Conservation (phyloP, 1,139 yeast genomes). For the Hemisphaericaspora subhashii region DNA sequence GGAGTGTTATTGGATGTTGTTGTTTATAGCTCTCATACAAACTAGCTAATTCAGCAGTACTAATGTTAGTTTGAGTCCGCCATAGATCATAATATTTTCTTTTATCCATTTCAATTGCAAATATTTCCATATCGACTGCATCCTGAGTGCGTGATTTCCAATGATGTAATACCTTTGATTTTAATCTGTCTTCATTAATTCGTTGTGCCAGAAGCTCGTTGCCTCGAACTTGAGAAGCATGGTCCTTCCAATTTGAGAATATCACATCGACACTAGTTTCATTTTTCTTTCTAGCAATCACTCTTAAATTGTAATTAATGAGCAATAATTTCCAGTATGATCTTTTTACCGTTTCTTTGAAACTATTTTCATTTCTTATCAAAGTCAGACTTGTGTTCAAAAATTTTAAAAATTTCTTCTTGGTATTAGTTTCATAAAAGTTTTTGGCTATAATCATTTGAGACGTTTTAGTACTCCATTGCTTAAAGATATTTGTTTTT, state of each 20-base stretch:
- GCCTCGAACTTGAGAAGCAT: not conserved
- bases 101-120: no score
- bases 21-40: not conserved
- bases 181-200: not conserved
- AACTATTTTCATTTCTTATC: not conserved
- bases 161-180: not conserved
- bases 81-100: no score
- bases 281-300: not conserved
- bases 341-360: no score
- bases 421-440: conserved; percentile 16
- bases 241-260: not conserved
- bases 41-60: conserved; percentile 1
- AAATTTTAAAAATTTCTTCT: not conserved
- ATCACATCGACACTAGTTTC: not conserved
- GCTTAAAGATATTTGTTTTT: not conserved
- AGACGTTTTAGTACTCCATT: conserved; percentile 6
- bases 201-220: not conserved
- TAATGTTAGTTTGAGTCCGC: no score
- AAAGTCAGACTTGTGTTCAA: not conserved
- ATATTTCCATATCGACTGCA: not conserved
- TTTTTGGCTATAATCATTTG: conserved; percentile 7
- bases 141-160: conserved; percentile 9
- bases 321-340: conserved; percentile 9
- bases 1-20: not conserved
- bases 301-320: not conserved